A percentile compares a stretch with the other conserved stretches of the same genome.
Conservation (phyloP, 1,284 basidiomycete species). For the Termitomyces sp. region DNA sequence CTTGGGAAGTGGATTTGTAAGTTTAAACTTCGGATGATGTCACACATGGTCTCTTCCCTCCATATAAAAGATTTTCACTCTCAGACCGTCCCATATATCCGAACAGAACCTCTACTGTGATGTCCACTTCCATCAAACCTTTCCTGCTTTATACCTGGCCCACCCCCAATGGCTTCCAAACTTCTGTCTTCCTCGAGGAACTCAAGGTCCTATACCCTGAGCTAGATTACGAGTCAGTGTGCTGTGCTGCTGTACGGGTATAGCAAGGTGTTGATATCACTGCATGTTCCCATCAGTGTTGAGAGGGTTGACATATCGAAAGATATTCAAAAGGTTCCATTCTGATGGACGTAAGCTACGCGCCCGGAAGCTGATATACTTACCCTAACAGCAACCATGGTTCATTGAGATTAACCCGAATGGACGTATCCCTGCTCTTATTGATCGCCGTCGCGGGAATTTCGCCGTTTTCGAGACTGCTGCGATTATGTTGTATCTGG, state of each 20-base stretch:
- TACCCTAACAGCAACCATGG: conserved; percentile 40
- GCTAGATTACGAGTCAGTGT: conserved; percentile 56
- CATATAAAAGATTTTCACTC: not conserved
- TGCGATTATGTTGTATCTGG: conserved; percentile 63
- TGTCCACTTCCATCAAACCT: conserved; percentile 30
- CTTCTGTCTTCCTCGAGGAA: conserved; percentile 67
- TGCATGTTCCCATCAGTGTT: conserved; percentile 26
- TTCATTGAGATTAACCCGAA: conserved; percentile 64
- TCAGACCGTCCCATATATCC: not conserved
- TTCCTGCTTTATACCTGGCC: conserved; percentile 58
- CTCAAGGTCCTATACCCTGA: conserved; percentile 54
- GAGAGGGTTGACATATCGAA: conserved; percentile 44
- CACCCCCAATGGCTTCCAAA: conserved; percentile 70
- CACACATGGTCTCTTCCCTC: not conserved
- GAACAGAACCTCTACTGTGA: not conserved
- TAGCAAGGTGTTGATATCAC: not conserved
- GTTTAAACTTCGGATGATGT: not conserved
- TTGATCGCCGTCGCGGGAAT: conserved; percentile 45
- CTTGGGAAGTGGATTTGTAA: conserved; percentile 10
- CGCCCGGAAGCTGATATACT: not conserved
- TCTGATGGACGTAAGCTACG: not conserved
- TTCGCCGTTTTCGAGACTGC: conserved; percentile 67
- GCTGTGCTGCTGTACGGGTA: not conserved
- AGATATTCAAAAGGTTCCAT: conserved; percentile 29
- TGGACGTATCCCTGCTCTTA: conserved; percentile 56